These are phyloP conservation scores for Crassisporium funariophilum DNA, from an alignment of 768 basidiomycete genomes.

Conservation along the genomic window DNA sequence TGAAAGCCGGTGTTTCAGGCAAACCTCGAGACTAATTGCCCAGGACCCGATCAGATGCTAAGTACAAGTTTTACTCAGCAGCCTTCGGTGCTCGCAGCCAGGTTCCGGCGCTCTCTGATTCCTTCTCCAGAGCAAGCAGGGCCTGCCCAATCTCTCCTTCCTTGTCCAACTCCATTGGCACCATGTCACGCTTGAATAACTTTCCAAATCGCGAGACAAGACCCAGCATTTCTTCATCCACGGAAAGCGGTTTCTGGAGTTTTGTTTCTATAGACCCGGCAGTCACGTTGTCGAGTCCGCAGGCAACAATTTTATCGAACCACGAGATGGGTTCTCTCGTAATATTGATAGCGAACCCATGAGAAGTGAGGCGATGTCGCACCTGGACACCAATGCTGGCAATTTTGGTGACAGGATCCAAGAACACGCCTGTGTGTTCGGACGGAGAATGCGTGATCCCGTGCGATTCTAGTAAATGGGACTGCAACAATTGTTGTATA, in stretches of 20 bases:
- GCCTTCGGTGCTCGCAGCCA: constrained; percentile 39
- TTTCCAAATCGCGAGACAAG: constrained; percentile 51
- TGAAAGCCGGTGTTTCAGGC: neutral
- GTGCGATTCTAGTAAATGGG: constrained; percentile 62
- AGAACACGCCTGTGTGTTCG: constrained; percentile 90
- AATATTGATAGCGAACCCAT: constrained; percentile 94
- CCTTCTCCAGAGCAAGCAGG: constrained; percentile 49
- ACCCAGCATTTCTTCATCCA: constrained; percentile 54
- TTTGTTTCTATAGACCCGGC: constrained; percentile 68
- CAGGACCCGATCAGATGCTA: neutral
- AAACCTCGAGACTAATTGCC: neutral
- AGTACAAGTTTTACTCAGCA: neutral
- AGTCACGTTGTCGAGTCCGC: constrained; percentile 82
- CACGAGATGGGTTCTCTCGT: constrained; percentile 78
- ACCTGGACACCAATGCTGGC: constrained; percentile 97
- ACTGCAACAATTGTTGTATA: constrained; percentile 72
- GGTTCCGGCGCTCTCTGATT: constrained; percentile 40
- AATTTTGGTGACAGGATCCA: constrained; percentile 79
- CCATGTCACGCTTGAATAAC: constrained; percentile 51
- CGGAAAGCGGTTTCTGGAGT: constrained; percentile 36
- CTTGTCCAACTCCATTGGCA: constrained; percentile 40
- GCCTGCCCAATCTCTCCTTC: constrained; percentile 51
- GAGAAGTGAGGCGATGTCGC: constrained; percentile 89
- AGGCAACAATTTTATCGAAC: constrained; percentile 90
- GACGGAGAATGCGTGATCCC: constrained; percentile 58